Base-by-base conservation (phyloP, 2,329 filamentous ascomycete species). In the Penicillium sp. region DNA sequence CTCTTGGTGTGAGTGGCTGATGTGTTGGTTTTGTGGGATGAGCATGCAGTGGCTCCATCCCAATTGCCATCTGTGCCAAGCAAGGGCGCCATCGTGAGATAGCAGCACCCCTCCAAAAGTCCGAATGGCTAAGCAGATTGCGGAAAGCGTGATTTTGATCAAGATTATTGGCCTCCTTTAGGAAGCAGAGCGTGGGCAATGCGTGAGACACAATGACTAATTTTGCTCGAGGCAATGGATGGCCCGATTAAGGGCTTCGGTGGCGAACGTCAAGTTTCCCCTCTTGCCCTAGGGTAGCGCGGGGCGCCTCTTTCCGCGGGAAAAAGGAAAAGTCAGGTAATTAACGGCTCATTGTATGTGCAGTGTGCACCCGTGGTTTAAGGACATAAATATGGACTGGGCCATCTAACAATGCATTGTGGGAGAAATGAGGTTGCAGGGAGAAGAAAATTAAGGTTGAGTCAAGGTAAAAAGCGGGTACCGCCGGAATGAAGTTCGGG, bases 11-110 rank as follows among this genome's bases (percentile, higher is more conserved):
- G 24, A 46, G 23, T 2, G 26, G n/a, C 29, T n/a, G 39, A 43
- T 31, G 29, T 37, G 10, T 29, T 39, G 16, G 48, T 21, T 18
- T 34, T 26, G 9, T 29, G 48, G 11, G 46, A 36, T 43, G 52
- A 47, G 40, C 37, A 37, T 16, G 47, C 39, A 31, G 37, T 21
- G 19, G 23, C 19, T 34, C 19, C 55, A 46, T 62, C 58, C 66
- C 63, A 68, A 53, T 51, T 59, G 9, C 16, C 13, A 45, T 45
- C 42, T 10, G 26, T 45, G 26, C 64, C 68, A 46, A 71, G 59
- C 52, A 71, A 55, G n/a, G 70, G 69, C 39, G 66, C 67, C 70
- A 72, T 67, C 19, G 11, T 56, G 52, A 31, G 19, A 51, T 50
- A 24, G 19, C 49, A 29, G 48, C 40, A 39, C 28, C n/a, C 44